These are phyloP conservation scores for Ramularia endophylla DNA, from an alignment of 2,329 filamentous ascomycete species.

Conservation along the genomic window DNA sequence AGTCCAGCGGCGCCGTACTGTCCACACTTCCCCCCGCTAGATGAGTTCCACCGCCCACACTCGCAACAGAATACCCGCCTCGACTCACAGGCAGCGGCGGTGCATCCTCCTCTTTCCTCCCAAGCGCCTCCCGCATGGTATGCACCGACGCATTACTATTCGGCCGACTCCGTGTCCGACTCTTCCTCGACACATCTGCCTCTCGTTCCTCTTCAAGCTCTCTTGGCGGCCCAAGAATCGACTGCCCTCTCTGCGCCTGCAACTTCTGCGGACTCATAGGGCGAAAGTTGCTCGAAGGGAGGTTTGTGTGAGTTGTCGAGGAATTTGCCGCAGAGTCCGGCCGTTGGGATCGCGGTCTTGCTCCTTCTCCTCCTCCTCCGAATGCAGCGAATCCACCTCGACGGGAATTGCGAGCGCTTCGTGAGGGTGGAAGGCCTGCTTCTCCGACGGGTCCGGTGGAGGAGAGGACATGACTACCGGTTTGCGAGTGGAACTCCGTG, in stretches of 20 bases:
- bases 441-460: conserved; percentile 44
- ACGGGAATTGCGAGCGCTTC: conserved; percentile 20
- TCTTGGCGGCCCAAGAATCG: conserved; percentile 16
- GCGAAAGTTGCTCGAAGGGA: no score
- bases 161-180: conserved; percentile 43
- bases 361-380: conserved; percentile 1
- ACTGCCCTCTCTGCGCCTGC: conserved; percentile 74
- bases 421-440: conserved; percentile 42
- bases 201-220: conserved; percentile 13
- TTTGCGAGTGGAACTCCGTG: conserved; percentile 15
- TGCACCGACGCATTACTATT: conserved; percentile 55
- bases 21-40: conserved; percentile 48
- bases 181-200: conserved; percentile 12
- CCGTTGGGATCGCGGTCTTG: neutral
- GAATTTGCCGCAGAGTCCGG: conserved; percentile 61
- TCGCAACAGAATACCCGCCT: conserved; percentile 70
- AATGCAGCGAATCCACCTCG: conserved; percentile 15
- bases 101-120: conserved; percentile 36
- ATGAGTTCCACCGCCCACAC: conserved; percentile 5
- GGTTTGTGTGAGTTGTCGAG: no score
- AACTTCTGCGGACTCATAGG: conserved; percentile 96
- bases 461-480: conserved; percentile 21
- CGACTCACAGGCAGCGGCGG: conserved; percentile 61
- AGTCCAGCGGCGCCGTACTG: conserved; percentile 39
- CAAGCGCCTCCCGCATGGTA: conserved; percentile 31